Conservation (phyloP, 2,329 filamentous ascomycete species). For the Ophiostoma triangulosporum region DNA sequence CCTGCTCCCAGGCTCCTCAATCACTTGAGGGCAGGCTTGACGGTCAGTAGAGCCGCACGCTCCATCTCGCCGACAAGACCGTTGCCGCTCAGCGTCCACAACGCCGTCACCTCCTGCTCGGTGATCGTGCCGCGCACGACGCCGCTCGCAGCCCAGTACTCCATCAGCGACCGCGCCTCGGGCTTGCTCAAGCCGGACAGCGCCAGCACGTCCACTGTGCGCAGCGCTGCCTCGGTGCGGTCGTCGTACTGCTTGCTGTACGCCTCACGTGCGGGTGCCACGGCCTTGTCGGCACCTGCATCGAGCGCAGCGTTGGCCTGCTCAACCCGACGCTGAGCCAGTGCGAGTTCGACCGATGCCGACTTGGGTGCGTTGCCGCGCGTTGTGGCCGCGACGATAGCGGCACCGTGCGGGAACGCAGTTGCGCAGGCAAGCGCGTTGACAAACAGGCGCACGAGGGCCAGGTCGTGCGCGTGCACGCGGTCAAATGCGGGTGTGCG, state of each 20-base stretch:
- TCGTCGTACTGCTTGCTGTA: slow-evolving; percentile 44
- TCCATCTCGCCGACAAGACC: slow-evolving; percentile 82
- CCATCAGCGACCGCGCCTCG: slow-evolving; percentile 70
- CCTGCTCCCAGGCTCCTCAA: no score
- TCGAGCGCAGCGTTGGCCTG: slow-evolving; percentile 15
- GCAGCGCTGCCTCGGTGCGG: slow-evolving; percentile 39
- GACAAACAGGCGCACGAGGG: slow-evolving; percentile 60
- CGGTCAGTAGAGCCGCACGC: slow-evolving; percentile 40
- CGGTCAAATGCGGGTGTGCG: slow-evolving; percentile 53
- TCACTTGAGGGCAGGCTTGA: slow-evolving; percentile 14
- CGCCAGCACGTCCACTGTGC: slow-evolving; percentile 37
- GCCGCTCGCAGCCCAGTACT: slow-evolving; percentile 86
- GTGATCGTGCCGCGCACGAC: slow-evolving; percentile 58
- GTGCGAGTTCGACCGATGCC: slow-evolving; percentile 53
- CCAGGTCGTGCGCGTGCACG: slow-evolving; percentile 78
- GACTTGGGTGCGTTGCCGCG: slow-evolving; percentile 54
- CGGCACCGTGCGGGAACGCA: slow-evolving; percentile 57
- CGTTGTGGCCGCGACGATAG: slow-evolving; percentile 61
- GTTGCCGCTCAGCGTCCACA: slow-evolving; percentile 70
- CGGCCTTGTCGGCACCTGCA: background rate
- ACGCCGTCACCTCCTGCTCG: slow-evolving; percentile 59
- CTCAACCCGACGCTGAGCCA: slow-evolving; percentile 41
- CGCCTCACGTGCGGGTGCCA: slow-evolving; percentile 31
- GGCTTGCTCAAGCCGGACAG: slow-evolving; percentile 56
- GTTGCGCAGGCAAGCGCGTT: slow-evolving; percentile 52